These are phyloP conservation scores for Colletotrichum phormii DNA, from an alignment of 2,329 filamentous ascomycete species.

Conservation along the genomic window DNA sequence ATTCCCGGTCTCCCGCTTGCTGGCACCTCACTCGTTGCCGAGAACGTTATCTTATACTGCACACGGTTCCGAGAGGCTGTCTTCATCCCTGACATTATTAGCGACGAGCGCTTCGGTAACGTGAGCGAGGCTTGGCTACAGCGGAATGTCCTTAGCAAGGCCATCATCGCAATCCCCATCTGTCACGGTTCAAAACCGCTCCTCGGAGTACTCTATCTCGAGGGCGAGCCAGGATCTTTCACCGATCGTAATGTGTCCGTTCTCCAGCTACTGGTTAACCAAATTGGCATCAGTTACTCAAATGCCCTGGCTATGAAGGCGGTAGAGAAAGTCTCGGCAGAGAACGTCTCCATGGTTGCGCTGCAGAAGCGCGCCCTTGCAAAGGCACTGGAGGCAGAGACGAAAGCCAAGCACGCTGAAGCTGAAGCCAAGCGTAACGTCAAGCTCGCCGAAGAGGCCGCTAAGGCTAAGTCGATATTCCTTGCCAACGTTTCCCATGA, in stretches of 20 bases:
- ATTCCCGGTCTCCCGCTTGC: slow-evolving; percentile 73
- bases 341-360: slow-evolving; percentile 82
- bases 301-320: slow-evolving; percentile 76
- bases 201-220: slow-evolving; percentile 80
- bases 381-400: slow-evolving; percentile 78
- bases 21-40: slow-evolving; percentile 76
- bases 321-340: slow-evolving; percentile 81
- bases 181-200: slow-evolving; percentile 77
- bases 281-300: slow-evolving; percentile 79
- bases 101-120: slow-evolving; percentile 83
- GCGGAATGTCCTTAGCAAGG: slow-evolving; percentile 76
- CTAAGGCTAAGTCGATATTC: slow-evolving; percentile 86
- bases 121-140: slow-evolving; percentile 77
- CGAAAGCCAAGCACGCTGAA: slow-evolving; percentile 81
- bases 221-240: slow-evolving; percentile 80
- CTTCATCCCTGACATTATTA: slow-evolving; percentile 78
- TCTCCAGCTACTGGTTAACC: slow-evolving; percentile 78
- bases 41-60: slow-evolving; percentile 82
- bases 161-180: slow-evolving; percentile 85
- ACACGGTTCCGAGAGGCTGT: slow-evolving; percentile 81
- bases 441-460: slow-evolving; percentile 84
- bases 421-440: slow-evolving; percentile 82
- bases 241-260: slow-evolving; percentile 79
- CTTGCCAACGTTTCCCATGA: slow-evolving; percentile 85
- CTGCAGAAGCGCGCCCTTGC: slow-evolving; percentile 80